These are phyloP conservation scores for Aspergillus pseudotamarii DNA, from an alignment of 2,329 filamentous ascomycete genomes.

Conservation along the genomic window DNA sequence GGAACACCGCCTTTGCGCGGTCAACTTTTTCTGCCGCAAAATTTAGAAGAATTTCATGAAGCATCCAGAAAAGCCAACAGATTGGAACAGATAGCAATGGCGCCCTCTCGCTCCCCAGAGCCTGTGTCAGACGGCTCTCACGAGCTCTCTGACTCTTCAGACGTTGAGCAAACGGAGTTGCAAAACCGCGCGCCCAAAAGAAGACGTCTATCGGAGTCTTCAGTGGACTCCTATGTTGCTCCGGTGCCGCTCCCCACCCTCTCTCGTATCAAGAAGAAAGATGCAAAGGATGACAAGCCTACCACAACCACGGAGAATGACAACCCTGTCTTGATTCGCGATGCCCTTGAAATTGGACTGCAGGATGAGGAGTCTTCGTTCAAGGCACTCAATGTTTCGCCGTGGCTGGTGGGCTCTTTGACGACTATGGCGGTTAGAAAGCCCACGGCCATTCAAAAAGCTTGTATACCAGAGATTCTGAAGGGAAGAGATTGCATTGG, in stretches of 20 bases:
- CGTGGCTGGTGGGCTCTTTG: slow-evolving; percentile 87
- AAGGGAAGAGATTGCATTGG: slow-evolving; percentile 93
- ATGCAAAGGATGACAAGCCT: slow-evolving; percentile 22
- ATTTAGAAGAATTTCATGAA: slow-evolving; percentile 30
- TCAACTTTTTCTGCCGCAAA: slow-evolving; percentile 38
- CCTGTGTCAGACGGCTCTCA: slow-evolving; percentile 24
- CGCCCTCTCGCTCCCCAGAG: slow-evolving; percentile 26
- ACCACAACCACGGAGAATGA: slow-evolving; percentile 24
- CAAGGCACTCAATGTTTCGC: slow-evolving; percentile 70
- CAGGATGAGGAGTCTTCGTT: slow-evolving; percentile 62
- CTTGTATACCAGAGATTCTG: slow-evolving; percentile 89
- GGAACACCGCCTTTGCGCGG: slow-evolving; percentile 29
- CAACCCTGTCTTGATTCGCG: slow-evolving; percentile 42
- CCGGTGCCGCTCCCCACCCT: slow-evolving; percentile 40
- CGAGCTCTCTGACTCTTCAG: slow-evolving; percentile 21
- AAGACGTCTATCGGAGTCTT: slow-evolving; percentile 42
- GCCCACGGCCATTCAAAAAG: slow-evolving; percentile 90
- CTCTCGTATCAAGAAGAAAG: slow-evolving; percentile 47
- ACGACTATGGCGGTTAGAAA: slow-evolving; percentile 76
- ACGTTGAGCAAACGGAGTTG: slow-evolving; percentile 23
- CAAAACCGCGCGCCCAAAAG: slow-evolving; percentile 41
- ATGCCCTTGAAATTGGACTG: slow-evolving; percentile 44
- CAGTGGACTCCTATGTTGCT: slow-evolving; percentile 37
- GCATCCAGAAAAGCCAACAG: slow-evolving; percentile 15
- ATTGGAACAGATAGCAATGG: slow-evolving; percentile 30